Percentiles rank a stretch among this genome's conserved stretches.
These are phyloP conservation scores for Pleurotus eryngii DNA, from an alignment of 768 basidiomycete species.

Conservation along the genomic window DNA sequence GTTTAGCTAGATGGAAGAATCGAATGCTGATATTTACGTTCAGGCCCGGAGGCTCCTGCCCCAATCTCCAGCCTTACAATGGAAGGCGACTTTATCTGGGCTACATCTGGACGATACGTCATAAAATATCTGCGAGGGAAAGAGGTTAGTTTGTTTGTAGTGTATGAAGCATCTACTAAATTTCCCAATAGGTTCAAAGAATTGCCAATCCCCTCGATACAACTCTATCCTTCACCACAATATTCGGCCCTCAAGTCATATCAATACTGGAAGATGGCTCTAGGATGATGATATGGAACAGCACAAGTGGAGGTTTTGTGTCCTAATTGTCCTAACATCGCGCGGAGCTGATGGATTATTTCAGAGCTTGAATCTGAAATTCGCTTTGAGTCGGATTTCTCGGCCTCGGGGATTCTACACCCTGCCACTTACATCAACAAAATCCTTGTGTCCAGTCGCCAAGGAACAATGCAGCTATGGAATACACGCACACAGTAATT, in stretches of 20 bases:
- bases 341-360: conserved; percentile 8
- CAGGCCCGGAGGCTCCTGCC: conserved; percentile 80
- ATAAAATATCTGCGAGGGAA: conserved; percentile 87
- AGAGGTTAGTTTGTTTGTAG: conserved; percentile 46
- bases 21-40: conserved; percentile 3
- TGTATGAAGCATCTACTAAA: conserved; percentile 7
- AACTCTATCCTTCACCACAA: conserved; percentile 57
- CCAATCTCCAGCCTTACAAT: conserved; percentile 75
- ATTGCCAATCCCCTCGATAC: conserved; percentile 64
- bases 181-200: conserved; percentile 45
- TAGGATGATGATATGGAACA: conserved; percentile 78
- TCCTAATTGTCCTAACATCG: background rate
- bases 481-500: conserved; percentile 81
- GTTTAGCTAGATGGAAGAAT: conserved; percentile 1
- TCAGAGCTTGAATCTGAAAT: conserved; percentile 65
- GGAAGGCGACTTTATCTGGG: conserved; percentile 87
- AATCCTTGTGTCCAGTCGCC: conserved; percentile 75
- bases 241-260: conserved; percentile 82
- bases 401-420: conserved; percentile 82
- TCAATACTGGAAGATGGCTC: conserved; percentile 77
- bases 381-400: conserved; percentile 79
- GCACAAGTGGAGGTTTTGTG: conserved; percentile 50
- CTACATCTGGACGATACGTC: conserved; percentile 60
- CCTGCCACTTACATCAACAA: conserved; percentile 98
- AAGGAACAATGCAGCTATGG: conserved; percentile 90